Evolutionary conservation across 495 filamentous ascomycete genomes (phyloP), one percentile per base, ranked within the genome.

Genomic region (Opeltia flavorubescens): DNA sequence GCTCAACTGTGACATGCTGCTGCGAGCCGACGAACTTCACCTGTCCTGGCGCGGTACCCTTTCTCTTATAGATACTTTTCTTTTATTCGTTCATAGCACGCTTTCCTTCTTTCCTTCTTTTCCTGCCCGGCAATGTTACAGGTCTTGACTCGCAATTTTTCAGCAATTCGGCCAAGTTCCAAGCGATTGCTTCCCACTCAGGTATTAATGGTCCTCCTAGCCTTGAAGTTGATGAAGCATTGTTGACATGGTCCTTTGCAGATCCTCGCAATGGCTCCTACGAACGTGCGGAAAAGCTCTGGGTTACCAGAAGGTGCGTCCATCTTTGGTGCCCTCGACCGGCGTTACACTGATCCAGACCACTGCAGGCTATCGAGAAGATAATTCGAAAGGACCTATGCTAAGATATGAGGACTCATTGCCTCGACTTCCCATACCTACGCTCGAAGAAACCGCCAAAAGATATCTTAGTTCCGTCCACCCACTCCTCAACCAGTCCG

Each of bases 321-420:
- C 41, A 21, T 18, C 40, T 46, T 56, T 52, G 55, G 46, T 50
- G 35, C 54, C 33, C 47, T 43, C 50, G 55, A 44, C 35, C 4
- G 13, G 17, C 23, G 29, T 33, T 17, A 15, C n/a, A 17, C 43
- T 45, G 40, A 44, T 29, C 4, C 17, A 15, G 27, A 9, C 18
- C 0, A 35, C 18, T 39, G 5, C 53, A 91, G 91, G 86, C 47
- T 96, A 96, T 71, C 81, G 72, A 56, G 93, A 96, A 67, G 88
- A 99, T 65, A 72, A 74, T 58, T 82, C 82, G 53, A 95, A 93
- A 65, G 87, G 89, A 51, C 74, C 80, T 17, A 95, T 94, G 85
- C 80, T 96, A 51, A 81, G 93, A 36, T 99, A 91, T 66, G 87
- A 99, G 66, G 86, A 96, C 30, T 95, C 89, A 21, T 78, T 99